These are phyloP conservation scores for Cicer chorassanicum DNA, from an alignment of 306 rosid species.

Conservation along the genomic window DNA sequence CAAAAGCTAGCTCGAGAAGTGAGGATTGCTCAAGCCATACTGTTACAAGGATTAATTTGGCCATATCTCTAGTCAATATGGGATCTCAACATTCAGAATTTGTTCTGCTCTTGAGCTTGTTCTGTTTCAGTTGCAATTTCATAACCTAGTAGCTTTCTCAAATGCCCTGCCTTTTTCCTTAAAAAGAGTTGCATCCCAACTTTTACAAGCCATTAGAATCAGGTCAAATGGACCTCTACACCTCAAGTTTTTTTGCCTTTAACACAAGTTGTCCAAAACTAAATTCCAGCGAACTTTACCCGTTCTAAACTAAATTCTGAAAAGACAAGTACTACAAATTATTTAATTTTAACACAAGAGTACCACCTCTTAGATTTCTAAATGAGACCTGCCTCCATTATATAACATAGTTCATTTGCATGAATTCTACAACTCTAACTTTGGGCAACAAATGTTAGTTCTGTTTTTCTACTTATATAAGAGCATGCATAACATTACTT, in stretches of 20 bases:
- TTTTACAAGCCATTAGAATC: not conserved
- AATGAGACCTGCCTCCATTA: not conserved
- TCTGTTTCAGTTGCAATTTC: not conserved
- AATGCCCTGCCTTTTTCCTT: too few species aligned
- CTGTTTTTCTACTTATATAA: too few species aligned
- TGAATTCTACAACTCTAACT: too few species aligned
- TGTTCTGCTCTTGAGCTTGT: not conserved
- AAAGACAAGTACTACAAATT: too few species aligned
- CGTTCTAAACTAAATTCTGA: not conserved
- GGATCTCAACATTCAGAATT: not conserved
- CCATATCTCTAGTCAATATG: not conserved
- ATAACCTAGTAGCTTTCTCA: not conserved
- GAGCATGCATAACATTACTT: too few species aligned
- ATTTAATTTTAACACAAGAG: not conserved
- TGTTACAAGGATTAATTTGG: too few species aligned
- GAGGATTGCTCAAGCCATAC: not conserved
- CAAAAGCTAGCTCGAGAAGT: too few species aligned
- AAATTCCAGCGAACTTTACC: not conserved
- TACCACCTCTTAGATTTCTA: too few species aligned
- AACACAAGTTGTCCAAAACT: not conserved
- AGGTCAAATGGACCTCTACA: not conserved
- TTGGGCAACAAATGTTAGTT: too few species aligned
- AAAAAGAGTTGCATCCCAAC: slow-evolving; percentile 2
- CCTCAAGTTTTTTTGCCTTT: not conserved
- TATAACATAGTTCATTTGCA: too few species aligned